These are phyloP conservation scores for Talaromyces sp. DNA, from an alignment of 2,329 filamentous ascomycete genomes.

Conservation along the genomic window DNA sequence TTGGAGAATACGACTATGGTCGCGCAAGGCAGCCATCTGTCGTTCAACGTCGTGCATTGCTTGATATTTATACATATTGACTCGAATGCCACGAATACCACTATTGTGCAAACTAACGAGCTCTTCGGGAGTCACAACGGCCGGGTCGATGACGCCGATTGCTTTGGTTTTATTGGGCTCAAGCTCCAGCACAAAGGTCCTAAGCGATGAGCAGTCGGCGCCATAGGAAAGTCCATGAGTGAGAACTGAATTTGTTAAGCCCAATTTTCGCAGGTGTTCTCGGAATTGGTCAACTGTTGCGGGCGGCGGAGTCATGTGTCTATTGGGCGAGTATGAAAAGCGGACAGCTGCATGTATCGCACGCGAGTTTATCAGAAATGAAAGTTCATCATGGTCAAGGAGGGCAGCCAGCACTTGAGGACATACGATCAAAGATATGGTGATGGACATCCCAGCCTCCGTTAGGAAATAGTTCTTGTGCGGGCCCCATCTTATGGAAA, in stretches of 20 bases:
- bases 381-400: background rate
- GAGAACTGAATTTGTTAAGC: conserved; percentile 32
- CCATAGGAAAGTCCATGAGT: conserved; percentile 36
- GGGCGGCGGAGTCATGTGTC: conserved; percentile 25
- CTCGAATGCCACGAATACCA: conserved; percentile 31
- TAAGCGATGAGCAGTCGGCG: conserved; percentile 30
- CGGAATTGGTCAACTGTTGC: conserved; percentile 23
- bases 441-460: conserved; percentile 31
- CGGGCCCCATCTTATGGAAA: background rate
- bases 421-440: conserved; percentile 31
- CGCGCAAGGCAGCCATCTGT: conserved; percentile 27
- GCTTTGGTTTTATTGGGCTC: conserved; percentile 21
- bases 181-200: conserved; percentile 26
- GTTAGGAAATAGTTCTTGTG: conserved; percentile 20
- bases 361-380: background rate
- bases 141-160: conserved; percentile 28
- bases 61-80: conserved; percentile 33
- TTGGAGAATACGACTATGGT: conserved; percentile 22
- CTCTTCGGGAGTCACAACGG: conserved; percentile 18
- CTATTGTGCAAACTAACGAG: conserved; percentile 21
- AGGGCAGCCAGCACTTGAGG: background rate
- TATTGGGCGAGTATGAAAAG: conserved; percentile 21
- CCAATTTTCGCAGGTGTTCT: conserved; percentile 20
- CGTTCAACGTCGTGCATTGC: conserved; percentile 34
- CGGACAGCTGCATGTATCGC: conserved; percentile 13